Evolutionary conservation across 495 filamentous ascomycete species (phyloP).

Genomic region (Xylaria bambusicola): DNA sequence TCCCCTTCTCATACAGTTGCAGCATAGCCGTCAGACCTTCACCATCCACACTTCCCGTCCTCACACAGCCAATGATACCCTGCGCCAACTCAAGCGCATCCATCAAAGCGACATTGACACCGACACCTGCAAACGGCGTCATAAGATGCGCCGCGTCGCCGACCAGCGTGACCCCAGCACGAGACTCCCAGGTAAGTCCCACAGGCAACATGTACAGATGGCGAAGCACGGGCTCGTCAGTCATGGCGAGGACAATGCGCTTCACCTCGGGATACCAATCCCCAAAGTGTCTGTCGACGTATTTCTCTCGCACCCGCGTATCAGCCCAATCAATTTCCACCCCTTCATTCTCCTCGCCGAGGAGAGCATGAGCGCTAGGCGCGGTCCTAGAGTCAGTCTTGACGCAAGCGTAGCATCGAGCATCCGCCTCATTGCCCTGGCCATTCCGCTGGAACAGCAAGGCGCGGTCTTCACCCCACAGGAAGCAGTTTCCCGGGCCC

Average conservation of each 20-base stretch:
- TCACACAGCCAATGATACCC: constrained; percentile 22
- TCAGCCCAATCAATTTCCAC: constrained; percentile 35
- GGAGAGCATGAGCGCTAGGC: constrained; percentile 26
- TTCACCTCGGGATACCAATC: constrained; percentile 41
- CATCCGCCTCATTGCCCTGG: constrained; percentile 34
- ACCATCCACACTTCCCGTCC: constrained; percentile 1
- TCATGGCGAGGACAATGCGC: constrained; percentile 17
- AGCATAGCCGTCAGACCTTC: constrained; percentile 22
- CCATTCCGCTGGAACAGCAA: constrained; percentile 47
- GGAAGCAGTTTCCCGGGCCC: constrained; percentile 49
- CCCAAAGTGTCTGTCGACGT: constrained; percentile 41
- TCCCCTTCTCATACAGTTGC: constrained; percentile 25
- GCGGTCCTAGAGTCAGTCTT: constrained; percentile 24
- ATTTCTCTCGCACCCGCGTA: constrained; percentile 28
- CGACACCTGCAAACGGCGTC: constrained; percentile 62
- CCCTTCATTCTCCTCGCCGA: constrained; percentile 34
- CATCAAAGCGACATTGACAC: constrained; percentile 60
- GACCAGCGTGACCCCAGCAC: constrained; percentile 50
- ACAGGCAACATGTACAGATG: constrained; percentile 55
- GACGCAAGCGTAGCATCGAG: constrained; percentile 43
- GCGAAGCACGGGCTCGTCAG: constrained; percentile 22
- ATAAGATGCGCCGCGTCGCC: constrained; percentile 67
- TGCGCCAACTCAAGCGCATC: constrained; percentile 55
- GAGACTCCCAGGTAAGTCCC: constrained; percentile 49
- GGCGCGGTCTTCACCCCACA: constrained; percentile 41